Evolutionary conservation across 2,329 filamentous ascomycete species (phyloP), one percentile per base, ranked within the genome.

Genomic region (Mycosphaerella sp.): DNA sequence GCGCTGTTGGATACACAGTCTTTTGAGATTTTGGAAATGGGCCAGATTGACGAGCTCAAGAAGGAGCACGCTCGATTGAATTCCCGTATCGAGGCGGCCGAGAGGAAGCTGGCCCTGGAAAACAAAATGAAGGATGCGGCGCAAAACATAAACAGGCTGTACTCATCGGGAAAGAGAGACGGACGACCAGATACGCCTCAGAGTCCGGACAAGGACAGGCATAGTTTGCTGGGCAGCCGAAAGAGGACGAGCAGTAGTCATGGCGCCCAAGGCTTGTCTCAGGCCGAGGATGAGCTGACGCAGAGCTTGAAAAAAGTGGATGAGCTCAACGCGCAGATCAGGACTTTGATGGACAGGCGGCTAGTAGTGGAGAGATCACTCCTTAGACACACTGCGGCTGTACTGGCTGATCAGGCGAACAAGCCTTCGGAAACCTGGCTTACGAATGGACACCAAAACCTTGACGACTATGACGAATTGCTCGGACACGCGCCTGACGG

Each of bases 101-200:
- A 85, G 59, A 81, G 88, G 54, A 95, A 91, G 70, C 77, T 98
- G 34, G 83, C 84, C 28, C 82, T 97, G 41, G 93, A 98, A 69
- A 86, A 84, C 49, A 98, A 97, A 73, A 89, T 96, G 62, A 86
- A 89, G 62, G 91, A 97, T 76, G 93, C 93, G 1, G 89, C 93
- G 9, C 80, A 85, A 58, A 95, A 89, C 36, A 84, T 98, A 70
- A 84, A 85, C 52, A 84, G 86, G 62, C 75, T 98, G 27, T 89
- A 94, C 66, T 80, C 80, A 13, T 41, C 39, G 7, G 45, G 45
- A 16, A 76, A 78, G n/a, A 73, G 72, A 43, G 78, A 75, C 61
- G 74, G 76, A 45, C 73, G 64, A 28, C 57, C 62, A 13, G 64
- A 68, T 45, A 64, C 65, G 39, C 63, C 64, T 27, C 78, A 79